phyloP scores from a whole-genome alignment of 2,329 filamentous ascomycete species.

The Cladosporium colombiae region DNA sequence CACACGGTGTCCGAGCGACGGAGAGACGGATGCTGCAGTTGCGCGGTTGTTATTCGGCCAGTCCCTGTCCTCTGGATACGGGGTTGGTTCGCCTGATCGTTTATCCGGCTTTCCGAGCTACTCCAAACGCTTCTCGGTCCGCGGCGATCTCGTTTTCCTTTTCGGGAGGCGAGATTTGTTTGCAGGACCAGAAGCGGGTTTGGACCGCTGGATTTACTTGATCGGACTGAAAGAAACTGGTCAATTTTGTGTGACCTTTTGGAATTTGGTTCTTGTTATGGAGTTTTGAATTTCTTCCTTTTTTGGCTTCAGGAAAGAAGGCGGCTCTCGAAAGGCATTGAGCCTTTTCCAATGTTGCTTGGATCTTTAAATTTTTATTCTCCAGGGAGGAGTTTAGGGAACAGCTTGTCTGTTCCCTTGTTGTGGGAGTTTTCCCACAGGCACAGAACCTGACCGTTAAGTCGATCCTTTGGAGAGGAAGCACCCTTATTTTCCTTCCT shows the following conservation, averaged over 20 bases:
- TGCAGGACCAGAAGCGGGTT: slow-evolving; percentile 13
- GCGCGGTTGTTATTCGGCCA: slow-evolving; percentile 36
- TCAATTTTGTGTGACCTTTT: slow-evolving; percentile 1
- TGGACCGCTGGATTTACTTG: slow-evolving; percentile 1
- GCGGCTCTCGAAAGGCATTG: slow-evolving; percentile 5
- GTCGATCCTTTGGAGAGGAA: slow-evolving; percentile 23
- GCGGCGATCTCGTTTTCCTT: neutral
- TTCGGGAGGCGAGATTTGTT: slow-evolving; percentile 11
- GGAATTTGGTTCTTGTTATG: neutral
- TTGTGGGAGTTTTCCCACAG: neutral
- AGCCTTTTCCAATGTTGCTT: neutral
- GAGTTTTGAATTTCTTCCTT: neutral
- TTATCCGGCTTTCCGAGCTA: slow-evolving; percentile 16
- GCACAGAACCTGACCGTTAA: slow-evolving; percentile 25
- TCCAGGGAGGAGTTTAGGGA: slow-evolving; percentile 1
- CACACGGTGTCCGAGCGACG: slow-evolving; percentile 13
- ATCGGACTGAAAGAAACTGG: slow-evolving; percentile 17
- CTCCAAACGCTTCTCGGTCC: slow-evolving; percentile 18
- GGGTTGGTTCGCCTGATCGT: slow-evolving; percentile 34
- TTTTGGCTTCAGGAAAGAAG: slow-evolving; percentile 9
- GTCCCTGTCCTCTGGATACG: slow-evolving; percentile 38
- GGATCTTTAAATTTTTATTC: slow-evolving; percentile 2
- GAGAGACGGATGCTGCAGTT: slow-evolving; percentile 33
- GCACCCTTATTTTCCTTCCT: slow-evolving; percentile 16
- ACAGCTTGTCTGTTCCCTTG: neutral